Conservation (phyloP, 768 basidiomycete genomes). For the Lepiota brunneoincarnata region DNA sequence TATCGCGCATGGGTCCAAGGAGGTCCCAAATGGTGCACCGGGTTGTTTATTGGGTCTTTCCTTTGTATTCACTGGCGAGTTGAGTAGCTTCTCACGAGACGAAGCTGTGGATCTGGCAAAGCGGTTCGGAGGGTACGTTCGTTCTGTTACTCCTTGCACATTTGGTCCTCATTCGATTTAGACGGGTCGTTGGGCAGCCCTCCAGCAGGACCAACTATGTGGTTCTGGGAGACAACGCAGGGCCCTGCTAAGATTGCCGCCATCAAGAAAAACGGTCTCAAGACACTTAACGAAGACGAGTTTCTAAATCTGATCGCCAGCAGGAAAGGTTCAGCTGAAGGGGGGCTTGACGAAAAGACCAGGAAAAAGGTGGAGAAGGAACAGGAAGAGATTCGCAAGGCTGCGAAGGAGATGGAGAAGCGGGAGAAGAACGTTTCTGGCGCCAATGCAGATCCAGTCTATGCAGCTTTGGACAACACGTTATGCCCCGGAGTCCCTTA, state of each 20-base stretch:
- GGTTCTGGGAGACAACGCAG: slow-evolving; percentile 81
- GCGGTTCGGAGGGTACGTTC: slow-evolving; percentile 83
- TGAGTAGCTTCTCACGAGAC: slow-evolving; percentile 82
- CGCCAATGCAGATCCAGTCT: slow-evolving; percentile 35
- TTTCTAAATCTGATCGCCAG: slow-evolving; percentile 83
- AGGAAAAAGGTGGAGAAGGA: slow-evolving; percentile 82
- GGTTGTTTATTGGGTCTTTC: slow-evolving; percentile 82
- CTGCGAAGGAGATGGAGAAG: slow-evolving; percentile 76
- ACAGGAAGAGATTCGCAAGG: slow-evolving; percentile 65
- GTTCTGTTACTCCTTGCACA: not conserved
- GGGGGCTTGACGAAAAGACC: slow-evolving; percentile 72
- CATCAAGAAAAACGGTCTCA: slow-evolving; percentile 77
- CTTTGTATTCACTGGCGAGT: slow-evolving; percentile 95
- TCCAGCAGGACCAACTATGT: slow-evolving; percentile 91
- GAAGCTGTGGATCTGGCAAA: slow-evolving; percentile 88
- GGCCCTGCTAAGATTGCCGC: slow-evolving; percentile 86
- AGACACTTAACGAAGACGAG: slow-evolving; percentile 80
- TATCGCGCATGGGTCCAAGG: slow-evolving; percentile 63
- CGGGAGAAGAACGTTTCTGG: slow-evolving; percentile 57
- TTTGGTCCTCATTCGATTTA: slow-evolving; percentile 26
- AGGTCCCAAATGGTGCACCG: slow-evolving; percentile 67
- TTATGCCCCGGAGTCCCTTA: slow-evolving; percentile 85
- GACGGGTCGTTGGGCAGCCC: slow-evolving; percentile 83
- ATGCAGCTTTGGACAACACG: slow-evolving; percentile 92
- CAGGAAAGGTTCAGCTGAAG: slow-evolving; percentile 50